These are phyloP conservation scores for Dactylonectria estremocensis DNA, from an alignment of 2,329 filamentous ascomycete species.

Conservation along the genomic window DNA sequence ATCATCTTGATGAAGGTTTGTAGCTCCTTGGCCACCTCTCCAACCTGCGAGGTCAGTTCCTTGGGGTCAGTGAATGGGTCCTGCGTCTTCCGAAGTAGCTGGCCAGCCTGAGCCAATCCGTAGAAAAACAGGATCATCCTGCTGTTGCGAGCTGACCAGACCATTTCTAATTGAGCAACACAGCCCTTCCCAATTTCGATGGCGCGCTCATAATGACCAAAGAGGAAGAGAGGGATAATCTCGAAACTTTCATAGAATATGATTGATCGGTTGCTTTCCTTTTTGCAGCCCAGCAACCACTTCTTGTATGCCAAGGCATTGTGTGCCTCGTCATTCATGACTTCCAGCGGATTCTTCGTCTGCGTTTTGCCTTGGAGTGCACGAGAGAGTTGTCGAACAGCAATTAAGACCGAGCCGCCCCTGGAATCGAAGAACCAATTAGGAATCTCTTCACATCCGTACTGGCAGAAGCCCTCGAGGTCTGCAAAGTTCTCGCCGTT, in stretches of 20 bases:
- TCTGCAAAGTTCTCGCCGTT: slow-evolving; percentile 78
- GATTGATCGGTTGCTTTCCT: slow-evolving; percentile 74
- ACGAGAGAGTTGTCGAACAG: slow-evolving; percentile 75
- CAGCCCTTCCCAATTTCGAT: slow-evolving; percentile 69
- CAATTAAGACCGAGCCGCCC: slow-evolving; percentile 79
- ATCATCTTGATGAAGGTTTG: slow-evolving; percentile 72
- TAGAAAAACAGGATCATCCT: slow-evolving; percentile 73
- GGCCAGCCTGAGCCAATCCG: slow-evolving; percentile 69
- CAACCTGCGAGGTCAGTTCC: slow-evolving; percentile 59
- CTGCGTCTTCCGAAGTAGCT: slow-evolving; percentile 64
- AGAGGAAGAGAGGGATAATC: slow-evolving; percentile 74
- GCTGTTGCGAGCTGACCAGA: slow-evolving; percentile 74
- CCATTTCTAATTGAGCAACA: slow-evolving; percentile 61
- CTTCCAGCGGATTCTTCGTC: slow-evolving; percentile 62
- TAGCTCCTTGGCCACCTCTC: slow-evolving; percentile 68
- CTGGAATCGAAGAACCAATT: slow-evolving; percentile 81
- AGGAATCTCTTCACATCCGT: slow-evolving; percentile 80
- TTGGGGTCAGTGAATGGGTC: slow-evolving; percentile 62
- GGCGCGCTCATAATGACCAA: slow-evolving; percentile 73
- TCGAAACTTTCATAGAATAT: slow-evolving; percentile 79
- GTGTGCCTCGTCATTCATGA: slow-evolving; percentile 80
- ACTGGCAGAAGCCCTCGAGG: slow-evolving; percentile 79
- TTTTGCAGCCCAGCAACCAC: slow-evolving; percentile 68
- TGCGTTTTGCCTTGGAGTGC: slow-evolving; percentile 83
- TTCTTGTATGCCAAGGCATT: slow-evolving; percentile 70